Conservation (phyloP, 306 rosid species). For the Rubus idaeus region DNA sequence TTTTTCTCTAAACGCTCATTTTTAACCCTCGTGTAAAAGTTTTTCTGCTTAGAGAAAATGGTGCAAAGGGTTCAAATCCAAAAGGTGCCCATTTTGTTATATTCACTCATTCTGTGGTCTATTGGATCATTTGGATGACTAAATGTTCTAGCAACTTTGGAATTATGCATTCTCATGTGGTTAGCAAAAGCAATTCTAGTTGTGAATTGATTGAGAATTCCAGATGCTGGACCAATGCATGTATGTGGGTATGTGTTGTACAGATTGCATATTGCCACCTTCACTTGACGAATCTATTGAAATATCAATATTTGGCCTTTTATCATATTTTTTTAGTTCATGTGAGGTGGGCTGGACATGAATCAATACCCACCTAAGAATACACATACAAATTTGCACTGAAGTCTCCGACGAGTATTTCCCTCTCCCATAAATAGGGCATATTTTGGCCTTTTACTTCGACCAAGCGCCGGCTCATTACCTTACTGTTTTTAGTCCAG, state of each 20-base stretch:
- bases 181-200: background rate
- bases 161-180: background rate
- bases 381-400: no score
- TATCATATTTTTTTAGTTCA: no score
- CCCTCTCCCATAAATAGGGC: no score
- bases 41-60: background rate
- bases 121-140: background rate
- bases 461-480: no score
- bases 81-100: background rate
- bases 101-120: background rate
- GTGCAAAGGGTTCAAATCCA: background rate
- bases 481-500: no score
- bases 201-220: background rate
- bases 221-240: background rate
- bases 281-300: no score
- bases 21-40: background rate
- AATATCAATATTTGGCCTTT: no score
- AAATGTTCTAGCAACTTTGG: background rate
- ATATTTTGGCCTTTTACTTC: no score
- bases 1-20: background rate
- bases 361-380: no score
- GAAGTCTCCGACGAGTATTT: no score
- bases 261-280: background rate
- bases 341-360: no score
- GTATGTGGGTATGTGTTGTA: background rate